These are phyloP conservation scores for Penicillium coffeae DNA, from an alignment of 495 filamentous ascomycete species.

Conservation along the genomic window DNA sequence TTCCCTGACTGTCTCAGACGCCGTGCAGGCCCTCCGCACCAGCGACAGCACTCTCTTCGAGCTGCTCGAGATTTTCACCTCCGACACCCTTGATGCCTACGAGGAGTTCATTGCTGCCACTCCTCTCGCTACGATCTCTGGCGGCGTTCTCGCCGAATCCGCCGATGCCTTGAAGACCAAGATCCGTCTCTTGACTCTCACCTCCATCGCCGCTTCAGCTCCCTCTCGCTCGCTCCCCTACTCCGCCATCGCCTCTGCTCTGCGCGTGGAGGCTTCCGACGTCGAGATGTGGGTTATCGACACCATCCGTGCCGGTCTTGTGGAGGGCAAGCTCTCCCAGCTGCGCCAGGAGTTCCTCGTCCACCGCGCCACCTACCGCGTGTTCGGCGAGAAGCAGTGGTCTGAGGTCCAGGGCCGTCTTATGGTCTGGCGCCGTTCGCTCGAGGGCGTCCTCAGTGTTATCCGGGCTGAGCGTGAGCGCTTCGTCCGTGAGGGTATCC, in stretches of 20 bases:
- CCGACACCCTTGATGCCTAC: conserved; percentile 90
- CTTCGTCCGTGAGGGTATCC: conserved; percentile 44
- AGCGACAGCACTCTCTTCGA: conserved; percentile 81
- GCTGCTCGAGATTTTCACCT: conserved; percentile 90
- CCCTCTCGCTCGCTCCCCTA: conserved; percentile 83
- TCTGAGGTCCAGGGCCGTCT: conserved; percentile 82
- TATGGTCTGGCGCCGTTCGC: conserved; percentile 80
- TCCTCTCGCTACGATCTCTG: conserved; percentile 41
- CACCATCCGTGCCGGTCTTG: conserved; percentile 87
- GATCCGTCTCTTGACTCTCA: conserved; percentile 91
- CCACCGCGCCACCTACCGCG: conserved; percentile 88
- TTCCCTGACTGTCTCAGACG: conserved; percentile 80
- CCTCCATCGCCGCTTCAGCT: conserved; percentile 78
- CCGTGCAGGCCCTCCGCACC: conserved; percentile 78
- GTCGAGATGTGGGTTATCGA: conserved; percentile 99
- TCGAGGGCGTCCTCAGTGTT: conserved; percentile 69
- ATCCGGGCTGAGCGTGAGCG: conserved; percentile 75
- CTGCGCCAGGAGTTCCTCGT: conserved; percentile 88
- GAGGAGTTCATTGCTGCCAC: conserved; percentile 70
- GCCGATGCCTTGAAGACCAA: conserved; percentile 82
- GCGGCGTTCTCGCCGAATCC: conserved; percentile 51
- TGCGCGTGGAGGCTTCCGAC: conserved; percentile 75
- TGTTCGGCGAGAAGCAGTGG: conserved; percentile 98
- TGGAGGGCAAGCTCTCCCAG: conserved; percentile 93
- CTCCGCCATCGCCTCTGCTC: conserved; percentile 69